Base-by-base conservation (phyloP, 2,329 filamentous ascomycete genomes). In the Phaeosphaeriaceae sp. region DNA sequence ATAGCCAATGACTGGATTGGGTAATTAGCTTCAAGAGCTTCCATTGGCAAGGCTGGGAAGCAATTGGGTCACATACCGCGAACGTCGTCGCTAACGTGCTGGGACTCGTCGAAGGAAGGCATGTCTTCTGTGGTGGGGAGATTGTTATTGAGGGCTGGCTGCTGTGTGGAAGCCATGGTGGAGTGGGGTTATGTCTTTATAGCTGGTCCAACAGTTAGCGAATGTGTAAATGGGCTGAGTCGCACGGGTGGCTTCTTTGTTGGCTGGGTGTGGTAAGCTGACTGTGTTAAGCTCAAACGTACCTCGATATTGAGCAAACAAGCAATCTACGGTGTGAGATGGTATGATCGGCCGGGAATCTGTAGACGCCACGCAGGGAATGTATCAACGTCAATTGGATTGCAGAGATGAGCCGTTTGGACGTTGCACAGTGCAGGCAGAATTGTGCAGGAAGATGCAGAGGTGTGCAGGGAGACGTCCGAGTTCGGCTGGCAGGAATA, bases 1-100 rank as follows among this genome's bases (percentile, higher is more conserved):
- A 85, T 97, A 94, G 68, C 93, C 93, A 76, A 96, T 84, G 80
- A 97, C 94, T 97, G 66, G 13, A 36, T 36, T 36, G 31, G 31
- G 31, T 13, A 36, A 36, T 36, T 36, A 36, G 31, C 31, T 36
- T 36, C 31, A 19, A 40, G 21, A 24, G 25, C 48, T 25, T 44
- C 24, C 45, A 51, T 69, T 47, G 74, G 66, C 41, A 63, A 27
- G 24, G 21, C 46, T n/a, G 36, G 21, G 21, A 2, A 20, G 24
- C 31, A 42, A 27, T n/a, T 21, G 31, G 56, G 42, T 21, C 22
- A 44, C 58, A 53, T 80, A 84, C 83, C 81, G 75, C 83, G 82
- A 68, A 84, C 82, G 70, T 85, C 83, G 72, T 85, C 83, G 65
- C 76, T 79, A 49, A 77, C 69, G 61, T 76, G 61, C 51, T 72